Evolutionary conservation across 2,329 filamentous ascomycete genomes (phyloP).

Genomic region (Curvularia spicifera): DNA sequence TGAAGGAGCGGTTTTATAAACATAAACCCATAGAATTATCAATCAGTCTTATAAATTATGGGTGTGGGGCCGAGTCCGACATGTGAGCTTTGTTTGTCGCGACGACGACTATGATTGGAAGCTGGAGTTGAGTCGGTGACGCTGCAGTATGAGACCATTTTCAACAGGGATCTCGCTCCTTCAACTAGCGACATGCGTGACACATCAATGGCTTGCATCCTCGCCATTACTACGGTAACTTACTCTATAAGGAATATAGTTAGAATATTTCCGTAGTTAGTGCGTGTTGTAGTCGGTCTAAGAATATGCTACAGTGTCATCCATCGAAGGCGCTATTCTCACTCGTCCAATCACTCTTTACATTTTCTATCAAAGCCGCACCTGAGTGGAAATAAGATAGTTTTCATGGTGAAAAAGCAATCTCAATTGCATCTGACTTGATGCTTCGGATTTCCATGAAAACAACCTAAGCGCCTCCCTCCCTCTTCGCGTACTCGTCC

Average conservation of each 20-base stretch:
- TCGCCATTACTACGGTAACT: background rate
- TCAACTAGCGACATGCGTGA: background rate
- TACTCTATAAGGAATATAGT: background rate
- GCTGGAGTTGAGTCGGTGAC: background rate
- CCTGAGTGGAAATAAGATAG: background rate
- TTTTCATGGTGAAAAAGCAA: background rate
- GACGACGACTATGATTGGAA: background rate
- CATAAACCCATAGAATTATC: background rate
- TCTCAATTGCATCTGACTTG: background rate
- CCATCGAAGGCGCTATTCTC: background rate
- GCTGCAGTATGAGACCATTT: background rate
- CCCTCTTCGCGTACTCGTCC: constrained; percentile 54
- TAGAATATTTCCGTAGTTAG: background rate
- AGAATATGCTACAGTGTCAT: background rate
- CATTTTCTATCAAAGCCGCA: background rate
- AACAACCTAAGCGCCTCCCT: constrained; percentile 48
- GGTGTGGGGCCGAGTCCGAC: background rate
- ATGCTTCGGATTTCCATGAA: background rate
- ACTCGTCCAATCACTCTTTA: background rate
- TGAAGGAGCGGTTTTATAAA: background rate
- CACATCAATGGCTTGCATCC: background rate
- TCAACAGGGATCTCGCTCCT: background rate
- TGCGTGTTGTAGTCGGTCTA: background rate
- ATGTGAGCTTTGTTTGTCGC: background rate
- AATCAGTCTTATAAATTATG: background rate